Evolutionary conservation across 1,284 basidiomycete genomes (phyloP).

Genomic region (Papiliotrema terrestris): DNA sequence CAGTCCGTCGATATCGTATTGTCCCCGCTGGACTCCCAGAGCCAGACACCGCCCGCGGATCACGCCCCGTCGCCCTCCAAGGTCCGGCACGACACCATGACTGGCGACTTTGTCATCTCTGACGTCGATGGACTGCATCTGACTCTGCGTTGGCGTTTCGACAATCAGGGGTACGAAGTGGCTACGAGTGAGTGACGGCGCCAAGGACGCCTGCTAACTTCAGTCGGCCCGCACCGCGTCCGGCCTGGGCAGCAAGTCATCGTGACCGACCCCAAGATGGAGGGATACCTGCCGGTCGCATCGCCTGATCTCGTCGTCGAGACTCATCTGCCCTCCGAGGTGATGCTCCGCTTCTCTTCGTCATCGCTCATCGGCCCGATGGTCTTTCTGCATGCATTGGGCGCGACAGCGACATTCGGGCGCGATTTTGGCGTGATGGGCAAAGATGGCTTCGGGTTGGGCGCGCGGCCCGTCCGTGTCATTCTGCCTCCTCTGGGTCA

Average conservation of each 20-base stretch:
- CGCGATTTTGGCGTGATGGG: conserved; percentile 22
- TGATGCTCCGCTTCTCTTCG: conserved; percentile 29
- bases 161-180: conserved; percentile 81
- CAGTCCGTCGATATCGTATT: conserved; percentile 66
- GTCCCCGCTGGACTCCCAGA: conserved; percentile 51
- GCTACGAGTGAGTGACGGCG: conserved; percentile 61
- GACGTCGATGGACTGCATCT: conserved; percentile 73
- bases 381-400: conserved; percentile 54
- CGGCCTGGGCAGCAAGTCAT: conserved; percentile 74
- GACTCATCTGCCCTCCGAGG: conserved; percentile 18
- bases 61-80: conserved; percentile 53
- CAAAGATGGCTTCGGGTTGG: conserved; percentile 7
- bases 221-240: conserved; percentile 79
- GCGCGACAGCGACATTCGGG: conserved; percentile 67
- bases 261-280: conserved; percentile 60
- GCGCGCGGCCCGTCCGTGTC: conserved; percentile 8
- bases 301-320: conserved; percentile 27
- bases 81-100: conserved; percentile 20
- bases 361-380: background rate
- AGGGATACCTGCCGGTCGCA: conserved; percentile 54
- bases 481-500: conserved; percentile 9
- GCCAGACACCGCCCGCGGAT: conserved; percentile 55
- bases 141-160: conserved; percentile 69
- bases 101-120: conserved; percentile 67
- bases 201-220: background rate